Base-by-base conservation (phyloP, 2,329 filamentous ascomycete species). In the Hymenoscyphus albidus region DNA sequence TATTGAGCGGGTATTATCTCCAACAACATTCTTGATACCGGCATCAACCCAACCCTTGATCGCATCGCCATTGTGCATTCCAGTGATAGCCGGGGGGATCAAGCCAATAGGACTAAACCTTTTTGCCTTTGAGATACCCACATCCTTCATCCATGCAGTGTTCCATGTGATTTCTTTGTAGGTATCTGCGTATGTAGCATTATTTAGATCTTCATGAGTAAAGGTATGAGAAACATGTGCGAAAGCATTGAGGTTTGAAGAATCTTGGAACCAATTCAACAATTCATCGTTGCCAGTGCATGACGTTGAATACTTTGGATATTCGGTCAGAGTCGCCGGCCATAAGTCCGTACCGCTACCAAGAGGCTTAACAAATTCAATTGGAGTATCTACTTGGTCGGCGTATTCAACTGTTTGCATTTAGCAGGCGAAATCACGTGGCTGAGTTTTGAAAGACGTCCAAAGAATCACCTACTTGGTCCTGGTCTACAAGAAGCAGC, bases 61-160 rank as follows among this genome's bases (percentile, higher is more conserved):
- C 9, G 80, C 85, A 73, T 88, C 85, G 22, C 82, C 85, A 68
- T 88, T 88, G 76, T 87, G 83, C n/a, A 88, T 73, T 58, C 85
- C 85, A 1, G 85, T 88, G 64, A 88, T 88, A 58, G 84, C 85
- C 1, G 85, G 85, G 2, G 85, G 85, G 65, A 88, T 85, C 57
- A 88, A 78, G 22, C 84, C 85, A 55, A 81, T 79, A 2, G 75
- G 67, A 31, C 82, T 85, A 73, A 80, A 87, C 59, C 78, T 77
- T 27, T 71, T 70, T 22, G 80, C 80, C 32, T 75, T 69, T 63
- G 77, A 77, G 63, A 87, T 76, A 12, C 83, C 82, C 5, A 81
- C 78, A 69, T 84, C 80, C 64, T 80, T 78, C 54, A 87, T 70
- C 84, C 85, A 88, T 5, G 80, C 82, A 68, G 82, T 78, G 74